Percentiles rank a stretch among this genome's conserved stretches.
Evolutionary conservation across 768 basidiomycete species (phyloP).

Genomic region (Serendipita indica): DNA sequence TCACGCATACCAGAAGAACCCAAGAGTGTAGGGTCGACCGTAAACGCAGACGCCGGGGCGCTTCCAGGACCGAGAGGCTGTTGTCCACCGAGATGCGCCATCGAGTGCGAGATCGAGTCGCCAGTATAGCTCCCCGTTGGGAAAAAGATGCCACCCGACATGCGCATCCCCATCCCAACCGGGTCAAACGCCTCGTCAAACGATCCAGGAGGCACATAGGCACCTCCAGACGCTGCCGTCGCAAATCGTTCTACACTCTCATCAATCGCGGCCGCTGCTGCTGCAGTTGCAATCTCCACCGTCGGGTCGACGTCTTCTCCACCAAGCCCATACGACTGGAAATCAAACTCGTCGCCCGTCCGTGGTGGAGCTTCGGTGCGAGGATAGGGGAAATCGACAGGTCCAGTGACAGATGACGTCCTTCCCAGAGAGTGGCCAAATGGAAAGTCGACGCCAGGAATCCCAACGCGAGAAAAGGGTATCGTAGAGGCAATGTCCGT

Average conservation of each 20-base stretch:
- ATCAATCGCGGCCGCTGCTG: slow-evolving; percentile 3
- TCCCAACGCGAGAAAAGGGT: slow-evolving; percentile 9
- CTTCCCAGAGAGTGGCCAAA: background rate
- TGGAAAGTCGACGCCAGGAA: slow-evolving; percentile 5
- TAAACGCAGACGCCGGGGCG: slow-evolving; percentile 1
- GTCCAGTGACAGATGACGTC: background rate
- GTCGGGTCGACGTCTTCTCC: background rate
- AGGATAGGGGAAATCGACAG: slow-evolving; percentile 1
- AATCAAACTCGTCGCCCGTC: background rate
- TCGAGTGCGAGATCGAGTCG: background rate
- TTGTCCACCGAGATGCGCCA: background rate
- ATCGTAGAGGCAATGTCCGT: slow-evolving; percentile 24
- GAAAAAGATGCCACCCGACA: slow-evolving; percentile 1
- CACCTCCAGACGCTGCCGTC: background rate
- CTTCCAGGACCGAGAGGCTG: background rate
- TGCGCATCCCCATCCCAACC: background rate
- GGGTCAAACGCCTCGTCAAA: background rate
- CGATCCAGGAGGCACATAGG: background rate
- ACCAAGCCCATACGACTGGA: background rate
- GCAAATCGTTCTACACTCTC: slow-evolving; percentile 7
- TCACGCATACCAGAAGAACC: slow-evolving; percentile 10
- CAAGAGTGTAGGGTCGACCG: slow-evolving; percentile 76
- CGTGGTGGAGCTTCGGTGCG: background rate
- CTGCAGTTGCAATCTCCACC: background rate
- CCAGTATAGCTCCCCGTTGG: background rate